These are phyloP conservation scores for Diospyros lotus DNA, from an alignment of 148 eudicot species.

Conservation along the genomic window DNA sequence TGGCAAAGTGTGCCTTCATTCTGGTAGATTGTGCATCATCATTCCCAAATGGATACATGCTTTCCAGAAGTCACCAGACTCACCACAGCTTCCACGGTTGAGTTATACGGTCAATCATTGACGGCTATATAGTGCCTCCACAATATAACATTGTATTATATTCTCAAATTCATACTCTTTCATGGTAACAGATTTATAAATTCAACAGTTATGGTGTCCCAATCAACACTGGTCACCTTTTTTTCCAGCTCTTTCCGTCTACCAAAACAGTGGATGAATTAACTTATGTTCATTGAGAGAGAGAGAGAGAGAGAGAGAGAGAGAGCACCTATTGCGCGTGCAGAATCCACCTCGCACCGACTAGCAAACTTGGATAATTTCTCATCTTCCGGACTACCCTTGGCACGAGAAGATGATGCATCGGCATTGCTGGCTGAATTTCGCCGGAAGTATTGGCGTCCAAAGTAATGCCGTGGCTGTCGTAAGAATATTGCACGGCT, in stretches of 20 bases:
- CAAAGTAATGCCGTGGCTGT: slow-evolving; percentile 51
- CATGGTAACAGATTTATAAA: not conserved
- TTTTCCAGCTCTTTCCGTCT: not conserved
- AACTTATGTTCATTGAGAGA: not conserved
- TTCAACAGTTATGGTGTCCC: not conserved
- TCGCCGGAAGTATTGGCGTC: slow-evolving; percentile 53
- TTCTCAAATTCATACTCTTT: not conserved
- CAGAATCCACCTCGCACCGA: slow-evolving; percentile 35
- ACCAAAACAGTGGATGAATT: not conserved
- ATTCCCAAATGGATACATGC: not conserved
- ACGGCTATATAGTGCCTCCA: not conserved
- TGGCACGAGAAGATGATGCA: slow-evolving; percentile 53
- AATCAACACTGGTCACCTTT: not conserved
- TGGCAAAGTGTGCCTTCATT: not conserved
- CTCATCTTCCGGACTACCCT: slow-evolving; percentile 32
- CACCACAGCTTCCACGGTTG: not conserved
- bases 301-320: slow-evolving; percentile 5
- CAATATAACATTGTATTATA: not conserved
- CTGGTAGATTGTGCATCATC: not conserved
- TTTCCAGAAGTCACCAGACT: not conserved
- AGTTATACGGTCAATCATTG: not conserved
- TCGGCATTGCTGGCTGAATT: slow-evolving; percentile 35
- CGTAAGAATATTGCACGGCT: slow-evolving; percentile 37
- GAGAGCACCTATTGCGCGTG: slow-evolving; percentile 42
- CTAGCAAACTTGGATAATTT: slow-evolving; percentile 41